Conservation (phyloP, 192 early-diverging fungal species). For the Bifiguratus adelaidae region DNA sequence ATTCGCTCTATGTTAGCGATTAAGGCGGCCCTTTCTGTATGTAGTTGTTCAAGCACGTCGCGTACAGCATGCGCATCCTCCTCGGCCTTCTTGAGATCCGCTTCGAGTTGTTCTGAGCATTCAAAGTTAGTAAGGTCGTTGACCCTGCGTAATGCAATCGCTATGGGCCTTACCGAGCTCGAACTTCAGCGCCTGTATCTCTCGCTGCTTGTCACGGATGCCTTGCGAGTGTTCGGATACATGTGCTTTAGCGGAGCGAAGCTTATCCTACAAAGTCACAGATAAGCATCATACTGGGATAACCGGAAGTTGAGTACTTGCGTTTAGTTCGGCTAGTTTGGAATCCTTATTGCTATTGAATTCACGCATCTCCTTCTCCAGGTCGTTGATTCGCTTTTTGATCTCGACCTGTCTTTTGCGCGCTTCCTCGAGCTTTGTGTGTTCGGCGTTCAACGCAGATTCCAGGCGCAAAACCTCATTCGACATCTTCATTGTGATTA, state of each 20-base stretch:
- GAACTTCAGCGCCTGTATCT: conserved; percentile 49
- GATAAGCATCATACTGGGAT: background rate
- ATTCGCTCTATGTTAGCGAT: no score
- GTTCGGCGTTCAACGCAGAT: no score
- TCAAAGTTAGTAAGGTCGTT: background rate
- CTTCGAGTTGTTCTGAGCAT: conserved; percentile 39
- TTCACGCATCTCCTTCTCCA: conserved; percentile 75
- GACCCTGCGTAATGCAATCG: background rate
- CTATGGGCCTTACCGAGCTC: conserved; percentile 44
- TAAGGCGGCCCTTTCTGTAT: conserved; percentile 22
- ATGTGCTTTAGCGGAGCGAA: conserved; percentile 50
- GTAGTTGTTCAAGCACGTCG: conserved; percentile 7
- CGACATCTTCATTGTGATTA: no score
- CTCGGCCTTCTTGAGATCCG: conserved; percentile 23
- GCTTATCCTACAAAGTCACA: conserved; percentile 38
- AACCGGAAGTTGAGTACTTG: conserved; percentile 12
- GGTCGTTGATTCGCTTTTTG: conserved; percentile 37
- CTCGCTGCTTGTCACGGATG: conserved; percentile 52
- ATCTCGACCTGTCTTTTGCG: conserved; percentile 53
- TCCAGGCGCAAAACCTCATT: no score
- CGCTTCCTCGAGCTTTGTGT: no score
- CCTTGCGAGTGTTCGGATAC: conserved; percentile 37
- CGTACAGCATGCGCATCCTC: conserved; percentile 34
- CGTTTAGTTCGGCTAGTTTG: conserved; percentile 77
- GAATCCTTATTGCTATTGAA: conserved; percentile 79